Evolutionary conservation across 179 eudicot species (phyloP), one percentile per base, ranked within the genome.

Genomic region (Silene noctiflora): DNA sequence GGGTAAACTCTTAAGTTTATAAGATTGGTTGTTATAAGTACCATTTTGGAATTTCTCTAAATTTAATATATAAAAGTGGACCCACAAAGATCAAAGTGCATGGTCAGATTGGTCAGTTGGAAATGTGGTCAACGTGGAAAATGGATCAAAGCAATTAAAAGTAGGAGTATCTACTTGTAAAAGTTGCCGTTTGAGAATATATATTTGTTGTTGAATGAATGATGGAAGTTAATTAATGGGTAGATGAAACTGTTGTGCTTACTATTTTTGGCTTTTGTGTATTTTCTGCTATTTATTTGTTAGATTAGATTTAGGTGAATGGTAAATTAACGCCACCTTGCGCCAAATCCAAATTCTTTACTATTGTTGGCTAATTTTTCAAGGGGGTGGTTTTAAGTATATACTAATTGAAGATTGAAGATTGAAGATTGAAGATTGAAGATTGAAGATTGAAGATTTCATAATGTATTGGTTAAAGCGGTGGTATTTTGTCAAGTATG

Each of bases 161-260:
- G 58, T 51, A 51, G 58, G 58, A 3, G 1, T 7, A 39, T 51
- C 17, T 51, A 51, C 16, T 3, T 51, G 58, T 11, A 51, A 51
- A 51, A 51, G 58, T 39, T 39, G 10, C 46, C 46, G 25, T 42
- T 58, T 44, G 16, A 27, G 10, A n/a, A 22, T 58, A 8, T 33
- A 13, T 71, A 39, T 42, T 2, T 72, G 39, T 17, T 72, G 24
- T 12, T 78, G 67, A 35, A 56, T 78, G 67, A 39, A 39, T 39
- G 46, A 39, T 61, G 20, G 22, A 31, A 73, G 55, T 79, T 74
- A 21, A 68, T 79, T 74, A 21, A 68, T 74, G 73, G 55, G 78
- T 69, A 67, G 78, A 48, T 79, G 78, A 69, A 68, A 68, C 62
- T 69, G 78, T 59, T 79, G 81, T 79, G 39, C 53, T 77, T 44